These are phyloP conservation scores for Chaetomidium leptoderma DNA, from an alignment of 495 filamentous ascomycete species.

Conservation along the genomic window DNA sequence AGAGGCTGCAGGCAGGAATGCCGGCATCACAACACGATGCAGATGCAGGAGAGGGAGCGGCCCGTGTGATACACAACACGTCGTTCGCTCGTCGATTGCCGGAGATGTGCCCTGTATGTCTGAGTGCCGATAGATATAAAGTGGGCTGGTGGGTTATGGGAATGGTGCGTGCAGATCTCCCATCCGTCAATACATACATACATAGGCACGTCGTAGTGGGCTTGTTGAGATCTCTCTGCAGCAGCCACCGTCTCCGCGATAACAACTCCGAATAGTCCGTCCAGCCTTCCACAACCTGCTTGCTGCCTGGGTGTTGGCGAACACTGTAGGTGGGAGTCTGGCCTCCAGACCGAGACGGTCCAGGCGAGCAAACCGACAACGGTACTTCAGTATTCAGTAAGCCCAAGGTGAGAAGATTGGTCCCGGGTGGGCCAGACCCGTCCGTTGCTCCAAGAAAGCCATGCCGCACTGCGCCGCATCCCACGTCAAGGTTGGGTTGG, in stretches of 20 bases:
- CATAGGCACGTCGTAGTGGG: too few species aligned
- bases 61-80: constrained; percentile 15
- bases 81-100: background rate
- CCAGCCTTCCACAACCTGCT: too few species aligned
- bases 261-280: too few species aligned
- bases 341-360: background rate
- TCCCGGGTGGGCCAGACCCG: background rate
- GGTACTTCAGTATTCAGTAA: too few species aligned
- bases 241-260: too few species aligned
- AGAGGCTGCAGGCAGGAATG: constrained; percentile 7
- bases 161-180: background rate
- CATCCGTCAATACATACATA: background rate
- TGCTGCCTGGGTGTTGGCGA: background rate
- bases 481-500: background rate
- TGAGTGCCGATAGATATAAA: background rate
- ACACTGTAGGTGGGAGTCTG: background rate
- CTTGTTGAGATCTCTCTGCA: too few species aligned
- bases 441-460: background rate
- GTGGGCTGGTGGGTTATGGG: background rate
- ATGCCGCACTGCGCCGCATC: background rate
- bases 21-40: constrained; percentile 19
- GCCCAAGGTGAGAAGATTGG: too few species aligned
- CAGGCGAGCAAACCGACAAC: background rate
- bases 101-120: constrained; percentile 6
- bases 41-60: constrained; percentile 15